Base-by-base conservation (phyloP, 1,139 yeast species). In the Pichia cactophila region DNA sequence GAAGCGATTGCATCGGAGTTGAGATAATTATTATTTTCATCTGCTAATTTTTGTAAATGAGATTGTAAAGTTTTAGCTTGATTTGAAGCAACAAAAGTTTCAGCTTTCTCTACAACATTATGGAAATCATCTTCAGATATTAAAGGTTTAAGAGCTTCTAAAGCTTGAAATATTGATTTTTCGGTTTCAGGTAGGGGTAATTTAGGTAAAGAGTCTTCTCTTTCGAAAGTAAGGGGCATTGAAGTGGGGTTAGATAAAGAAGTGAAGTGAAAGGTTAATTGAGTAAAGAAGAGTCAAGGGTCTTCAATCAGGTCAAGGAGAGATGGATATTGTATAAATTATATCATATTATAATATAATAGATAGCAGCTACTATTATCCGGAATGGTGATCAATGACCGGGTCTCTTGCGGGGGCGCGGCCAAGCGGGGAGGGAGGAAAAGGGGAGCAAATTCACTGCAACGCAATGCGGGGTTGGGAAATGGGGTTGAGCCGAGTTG, bases 151-250 rank as follows among this genome's bases (percentile, higher is more conserved):
- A 80, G 57, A 0, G 83, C 75, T 2, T 65, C 61, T 31, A 78
- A 62, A 7, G 79, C 64, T 58, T 78, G 81, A 40, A 62, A 66
- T 9, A 75, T 65, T 0, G 85, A 77, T 11, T 71, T 56, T 1
- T 63, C 54, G 14, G 80, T 63, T 40, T 68, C 64, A 0, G 86
- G 86, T 3, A 81, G 78, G 0, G 83, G 83, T n/a, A 81, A 65
- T 33, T 58, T 60, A 2, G 82, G 81, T 28, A 78, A 64, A 1
- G 45, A 35, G 6, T 59, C 58, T 51, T 71, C 75, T 54, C 64
- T 50, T 29, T 56, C 57, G 41, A 61, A 64, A 11, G 55, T 53
- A 3, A 46, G 16, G 10, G 55, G 50, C 56, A 53, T 54, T 5
- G 20, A 33, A 33, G 26, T 38, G 23, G 4, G 23, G 23, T 4